Base-by-base conservation (phyloP, 2,329 filamentous ascomycete species). In the Exophiala bonariae region DNA sequence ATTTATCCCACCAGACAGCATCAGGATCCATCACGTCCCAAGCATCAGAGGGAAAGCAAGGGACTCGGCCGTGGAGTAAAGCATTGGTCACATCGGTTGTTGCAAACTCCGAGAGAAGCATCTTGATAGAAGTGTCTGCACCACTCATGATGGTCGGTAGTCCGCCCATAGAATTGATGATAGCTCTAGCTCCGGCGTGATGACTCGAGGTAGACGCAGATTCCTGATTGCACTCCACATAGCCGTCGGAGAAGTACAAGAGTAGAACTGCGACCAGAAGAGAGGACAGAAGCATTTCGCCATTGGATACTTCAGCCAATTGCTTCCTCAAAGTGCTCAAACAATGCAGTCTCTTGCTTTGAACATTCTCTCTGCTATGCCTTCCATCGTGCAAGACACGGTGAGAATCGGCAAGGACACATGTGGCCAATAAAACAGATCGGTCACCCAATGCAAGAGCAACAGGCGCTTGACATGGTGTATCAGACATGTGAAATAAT, bases 1-100 rank as follows among this genome's bases (percentile, higher is more conserved):
- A 16, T 14, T 40, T 40, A 9, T 40, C 37, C 37, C 37, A 40
- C 37, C 37, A 40, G n/a, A 40, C 37, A 6, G 37, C 37, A 6
- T 28, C 26, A n/a, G 14, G 22, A 23, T 40, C 37, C 37, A 40
- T 40, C 19, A 40, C 26, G 5, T 28, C 37, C 37, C 37, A 40
- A 9, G 16, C 22, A 4, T 28, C 8, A 5, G 37, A 28, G 13
- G 37, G 20, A 23, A 40, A 40, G 5, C 19, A 40, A 40, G 37
- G 37, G 9, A 23, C 18, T n/a, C 19, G 22, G 7, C 37, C 37
- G 18, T 40, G 37, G 5, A 40, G 37, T 5, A 40, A 26, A 16
- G 37, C 2, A 16, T 40, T 40, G 9, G 37, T 40, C 16, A 40
- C 22, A 10, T 22, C 17, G 13, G 37, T 40, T 4, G 37, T 40